Evolutionary conservation across 2,329 filamentous ascomycete species (phyloP).

Genomic region (Ophiostoma sp.): DNA sequence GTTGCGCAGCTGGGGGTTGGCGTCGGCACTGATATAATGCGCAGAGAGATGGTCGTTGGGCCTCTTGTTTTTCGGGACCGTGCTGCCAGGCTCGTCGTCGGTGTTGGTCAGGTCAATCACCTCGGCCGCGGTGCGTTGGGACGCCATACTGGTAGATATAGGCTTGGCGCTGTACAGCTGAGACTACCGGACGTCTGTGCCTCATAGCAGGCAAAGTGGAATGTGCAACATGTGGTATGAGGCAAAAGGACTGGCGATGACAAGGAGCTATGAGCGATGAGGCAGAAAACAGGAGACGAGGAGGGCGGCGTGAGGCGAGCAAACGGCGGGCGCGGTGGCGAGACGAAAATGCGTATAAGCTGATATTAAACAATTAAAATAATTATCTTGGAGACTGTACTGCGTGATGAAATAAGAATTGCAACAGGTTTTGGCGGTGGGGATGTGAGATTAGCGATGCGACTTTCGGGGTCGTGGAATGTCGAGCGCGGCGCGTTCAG

Average conservation of each 20-base stretch:
- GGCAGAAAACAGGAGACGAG: background rate
- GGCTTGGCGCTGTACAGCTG: background rate
- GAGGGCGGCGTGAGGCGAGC: background rate
- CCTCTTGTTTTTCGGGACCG: background rate
- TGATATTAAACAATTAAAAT: background rate
- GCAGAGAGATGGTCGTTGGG: constrained; percentile 12
- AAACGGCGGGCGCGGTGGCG: background rate
- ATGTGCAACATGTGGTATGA: constrained; percentile 12
- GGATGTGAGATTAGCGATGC: background rate
- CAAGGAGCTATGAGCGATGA: background rate
- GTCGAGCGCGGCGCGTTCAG: constrained; percentile 14
- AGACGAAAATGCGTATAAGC: background rate
- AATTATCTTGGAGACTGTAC: background rate
- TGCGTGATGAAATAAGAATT: background rate
- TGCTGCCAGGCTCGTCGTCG: constrained; percentile 23
- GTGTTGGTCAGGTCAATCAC: constrained; percentile 26
- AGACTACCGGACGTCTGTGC: constrained; percentile 16
- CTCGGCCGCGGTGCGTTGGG: constrained; percentile 11
- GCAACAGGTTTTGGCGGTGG: background rate
- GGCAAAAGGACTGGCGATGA: background rate
- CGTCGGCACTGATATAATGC: constrained; percentile 1
- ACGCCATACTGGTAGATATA: constrained; percentile 18
- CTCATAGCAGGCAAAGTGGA: constrained; percentile 22
- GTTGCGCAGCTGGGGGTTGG: background rate
- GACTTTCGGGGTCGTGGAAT: background rate